A percentile compares a stretch with the other conserved stretches of the same genome.
phyloP scores from a whole-genome alignment of 2,329 filamentous ascomycete genomes.

The Pyrenophora seminiperda region DNA sequence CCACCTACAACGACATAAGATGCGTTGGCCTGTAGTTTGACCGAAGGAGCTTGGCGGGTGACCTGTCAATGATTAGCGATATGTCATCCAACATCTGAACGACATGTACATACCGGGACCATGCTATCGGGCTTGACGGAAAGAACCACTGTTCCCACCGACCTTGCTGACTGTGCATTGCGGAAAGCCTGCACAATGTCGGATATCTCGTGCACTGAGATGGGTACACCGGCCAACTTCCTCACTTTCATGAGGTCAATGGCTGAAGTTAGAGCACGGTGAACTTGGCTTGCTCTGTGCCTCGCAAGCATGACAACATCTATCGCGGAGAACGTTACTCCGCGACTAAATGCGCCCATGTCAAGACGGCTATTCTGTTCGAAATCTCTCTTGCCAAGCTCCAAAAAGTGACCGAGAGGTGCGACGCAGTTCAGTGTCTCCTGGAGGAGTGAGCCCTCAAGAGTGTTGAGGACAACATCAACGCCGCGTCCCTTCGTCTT shows the following conservation, averaged over 20 bases:
- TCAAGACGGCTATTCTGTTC: constrained; percentile 9
- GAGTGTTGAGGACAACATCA: constrained; percentile 42
- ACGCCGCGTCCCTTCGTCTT: constrained; percentile 41
- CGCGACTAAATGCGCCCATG: constrained; percentile 8
- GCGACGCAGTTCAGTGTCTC: constrained; percentile 55
- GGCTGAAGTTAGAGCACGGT: background rate
- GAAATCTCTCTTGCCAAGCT: constrained; percentile 29
- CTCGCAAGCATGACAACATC: background rate
- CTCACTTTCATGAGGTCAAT: background rate
- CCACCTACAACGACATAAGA: constrained; percentile 31
- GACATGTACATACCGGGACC: background rate
- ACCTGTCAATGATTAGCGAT: constrained; percentile 28
- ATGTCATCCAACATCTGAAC: background rate
- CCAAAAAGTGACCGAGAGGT: constrained; percentile 22
- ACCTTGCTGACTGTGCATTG: background rate
- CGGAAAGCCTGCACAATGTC: background rate
- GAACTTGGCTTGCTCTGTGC: background rate
- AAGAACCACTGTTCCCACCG: background rate
- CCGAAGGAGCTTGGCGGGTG: constrained; percentile 48
- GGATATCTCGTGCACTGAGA: background rate
- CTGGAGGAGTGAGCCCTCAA: constrained; percentile 32
- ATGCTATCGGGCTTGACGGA: background rate
- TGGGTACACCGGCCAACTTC: background rate
- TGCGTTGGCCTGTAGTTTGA: background rate
- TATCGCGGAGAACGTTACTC: background rate